A percentile compares a stretch with the other conserved stretches of the same genome.
Conservation (phyloP, 2,329 filamentous ascomycete species). For the Xylariomycetidae sp. region DNA sequence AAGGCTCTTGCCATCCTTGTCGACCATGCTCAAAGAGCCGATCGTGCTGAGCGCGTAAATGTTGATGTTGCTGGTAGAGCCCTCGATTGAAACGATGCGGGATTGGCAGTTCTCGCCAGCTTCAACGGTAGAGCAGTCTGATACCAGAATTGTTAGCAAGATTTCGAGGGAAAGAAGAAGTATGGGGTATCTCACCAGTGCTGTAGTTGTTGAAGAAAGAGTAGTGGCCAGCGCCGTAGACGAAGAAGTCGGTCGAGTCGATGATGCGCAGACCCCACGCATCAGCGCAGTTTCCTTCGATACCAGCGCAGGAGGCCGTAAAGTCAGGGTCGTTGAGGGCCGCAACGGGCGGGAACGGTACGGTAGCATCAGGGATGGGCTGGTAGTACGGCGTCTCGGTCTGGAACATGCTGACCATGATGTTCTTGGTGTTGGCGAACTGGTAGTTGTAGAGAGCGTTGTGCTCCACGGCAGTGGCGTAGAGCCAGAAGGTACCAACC, state of each 20-base stretch:
- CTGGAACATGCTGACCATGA: conserved; percentile 56
- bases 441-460: conserved; percentile 59
- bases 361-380: conserved; percentile 47
- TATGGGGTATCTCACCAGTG: conserved; percentile 23
- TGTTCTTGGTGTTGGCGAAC: conserved; percentile 47
- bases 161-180: background rate
- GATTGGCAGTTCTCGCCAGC: conserved; percentile 34
- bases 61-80: conserved; percentile 27
- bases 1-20: conserved; percentile 23
- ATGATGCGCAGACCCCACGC: conserved; percentile 57
- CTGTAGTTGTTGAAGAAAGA: conserved; percentile 55
- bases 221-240: conserved; percentile 58
- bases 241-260: conserved; percentile 41
- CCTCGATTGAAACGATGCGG: conserved; percentile 33
- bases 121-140: conserved; percentile 29
- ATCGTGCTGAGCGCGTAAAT: conserved; percentile 43
- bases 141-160: conserved; percentile 6
- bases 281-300: conserved; percentile 33
- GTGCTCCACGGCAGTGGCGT: conserved; percentile 56
- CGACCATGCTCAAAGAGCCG: conserved; percentile 34
- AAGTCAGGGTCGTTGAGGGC: conserved; percentile 42
- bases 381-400: conserved; percentile 65
- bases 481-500: conserved; percentile 45
- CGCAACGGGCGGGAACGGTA: conserved; percentile 40
- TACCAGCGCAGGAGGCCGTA: conserved; percentile 33